Conservation (phyloP, 345 rosid species). For the Raphanus sativus region DNA sequence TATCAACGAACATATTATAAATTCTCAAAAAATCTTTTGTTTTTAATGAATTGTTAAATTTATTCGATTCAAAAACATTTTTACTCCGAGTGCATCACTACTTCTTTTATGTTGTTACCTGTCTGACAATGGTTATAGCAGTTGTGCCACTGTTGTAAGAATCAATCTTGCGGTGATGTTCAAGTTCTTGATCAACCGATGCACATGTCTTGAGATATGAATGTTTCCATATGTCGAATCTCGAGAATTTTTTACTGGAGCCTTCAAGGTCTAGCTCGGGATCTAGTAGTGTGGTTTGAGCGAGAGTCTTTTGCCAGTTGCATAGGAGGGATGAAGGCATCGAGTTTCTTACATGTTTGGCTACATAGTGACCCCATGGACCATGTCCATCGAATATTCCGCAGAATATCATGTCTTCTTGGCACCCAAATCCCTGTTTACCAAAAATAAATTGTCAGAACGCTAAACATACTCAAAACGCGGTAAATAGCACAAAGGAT, state of each 20-base stretch:
- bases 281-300: constrained; percentile 48
- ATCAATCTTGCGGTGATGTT: constrained; percentile 67
- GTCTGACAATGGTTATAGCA: constrained; percentile 80
- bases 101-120: constrained; percentile 45
- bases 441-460: neutral
- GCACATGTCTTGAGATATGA: constrained; percentile 82
- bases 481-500: neutral
- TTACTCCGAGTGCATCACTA: neutral
- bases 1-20: neutral
- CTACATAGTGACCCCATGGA: constrained; percentile 94
- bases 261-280: constrained; percentile 39
- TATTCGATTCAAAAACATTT: neutral
- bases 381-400: constrained; percentile 99
- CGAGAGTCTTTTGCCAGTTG: constrained; percentile 86
- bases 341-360: constrained; percentile 75
- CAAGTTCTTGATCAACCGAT: constrained; percentile 73
- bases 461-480: neutral
- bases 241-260: constrained; percentile 49
- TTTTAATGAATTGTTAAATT: neutral
- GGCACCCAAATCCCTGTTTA: constrained; percentile 83
- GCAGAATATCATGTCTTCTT: constrained; percentile 84
- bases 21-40: neutral
- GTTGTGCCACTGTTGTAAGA: constrained; percentile 87
- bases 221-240: constrained; percentile 73
- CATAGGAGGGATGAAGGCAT: constrained; percentile 72